These are phyloP conservation scores for Apiotrichum domesticum DNA, from an alignment of 1,284 basidiomycete species.

Conservation along the genomic window DNA sequence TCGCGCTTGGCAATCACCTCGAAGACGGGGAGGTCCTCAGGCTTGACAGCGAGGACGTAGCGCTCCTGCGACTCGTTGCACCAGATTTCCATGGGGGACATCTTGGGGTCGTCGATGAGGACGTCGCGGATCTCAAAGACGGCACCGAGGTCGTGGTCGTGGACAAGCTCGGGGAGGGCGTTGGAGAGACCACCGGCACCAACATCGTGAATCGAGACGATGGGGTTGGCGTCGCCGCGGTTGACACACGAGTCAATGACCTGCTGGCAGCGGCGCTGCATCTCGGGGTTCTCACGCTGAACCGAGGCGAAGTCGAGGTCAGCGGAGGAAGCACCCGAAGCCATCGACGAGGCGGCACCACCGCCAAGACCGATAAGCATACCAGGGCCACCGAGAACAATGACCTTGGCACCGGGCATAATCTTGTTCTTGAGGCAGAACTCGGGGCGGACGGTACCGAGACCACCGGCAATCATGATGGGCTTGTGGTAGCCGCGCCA, in stretches of 20 bases:
- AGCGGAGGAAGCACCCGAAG: slow-evolving; percentile 77
- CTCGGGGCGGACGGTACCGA: slow-evolving; percentile 80
- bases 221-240: slow-evolving; percentile 63
- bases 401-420: slow-evolving; percentile 70
- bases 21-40: slow-evolving; percentile 57
- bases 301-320: slow-evolving; percentile 97
- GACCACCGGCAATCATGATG: slow-evolving; percentile 98
- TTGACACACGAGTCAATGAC: slow-evolving; percentile 88
- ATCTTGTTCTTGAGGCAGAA: slow-evolving; percentile 74
- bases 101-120: slow-evolving; percentile 79
- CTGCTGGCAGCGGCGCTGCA: slow-evolving; percentile 94
- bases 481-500: slow-evolving; percentile 94
- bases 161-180: slow-evolving; percentile 92
- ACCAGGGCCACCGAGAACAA: slow-evolving; percentile 95
- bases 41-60: slow-evolving; percentile 83
- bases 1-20: slow-evolving; percentile 76
- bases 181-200: slow-evolving; percentile 96
- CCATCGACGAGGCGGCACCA: slow-evolving; percentile 89
- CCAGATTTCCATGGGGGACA: slow-evolving; percentile 99
- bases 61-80: slow-evolving; percentile 99
- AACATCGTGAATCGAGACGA: slow-evolving; percentile 96
- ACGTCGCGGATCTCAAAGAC: slow-evolving; percentile 93
- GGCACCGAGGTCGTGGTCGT: slow-evolving; percentile 86
- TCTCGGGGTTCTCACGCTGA: slow-evolving; percentile 96
- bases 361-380: slow-evolving; percentile 96